These are phyloP conservation scores for Mycena haematopus DNA, from an alignment of 768 basidiomycete species.

Conservation along the genomic window DNA sequence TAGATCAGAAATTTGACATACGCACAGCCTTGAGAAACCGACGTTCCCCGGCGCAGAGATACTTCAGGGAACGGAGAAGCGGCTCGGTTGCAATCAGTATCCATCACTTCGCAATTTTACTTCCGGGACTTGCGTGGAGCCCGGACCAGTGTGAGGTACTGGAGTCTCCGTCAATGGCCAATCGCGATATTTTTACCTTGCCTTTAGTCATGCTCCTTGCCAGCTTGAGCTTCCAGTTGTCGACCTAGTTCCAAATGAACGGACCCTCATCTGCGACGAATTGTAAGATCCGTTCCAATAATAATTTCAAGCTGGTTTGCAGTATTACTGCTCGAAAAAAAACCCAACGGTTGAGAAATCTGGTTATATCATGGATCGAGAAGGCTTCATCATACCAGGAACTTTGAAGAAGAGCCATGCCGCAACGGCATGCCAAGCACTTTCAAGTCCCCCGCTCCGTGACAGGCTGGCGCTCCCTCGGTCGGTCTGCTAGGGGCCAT, in stretches of 20 bases:
- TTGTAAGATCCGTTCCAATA: background rate
- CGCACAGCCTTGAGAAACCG: slow-evolving; percentile 16
- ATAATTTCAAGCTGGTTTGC: background rate
- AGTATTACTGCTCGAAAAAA: background rate
- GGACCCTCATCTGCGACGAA: background rate
- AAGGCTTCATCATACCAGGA: background rate
- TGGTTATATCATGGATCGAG: background rate
- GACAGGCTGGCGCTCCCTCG: background rate
- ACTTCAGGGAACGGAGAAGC: background rate
- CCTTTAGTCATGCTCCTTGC: background rate
- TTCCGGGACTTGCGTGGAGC: background rate
- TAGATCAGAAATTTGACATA: slow-evolving; percentile 10
- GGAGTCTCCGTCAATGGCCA: background rate
- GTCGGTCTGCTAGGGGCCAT: background rate
- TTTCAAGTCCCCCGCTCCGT: background rate
- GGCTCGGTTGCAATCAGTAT: background rate
- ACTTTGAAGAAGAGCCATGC: background rate
- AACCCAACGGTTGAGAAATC: background rate
- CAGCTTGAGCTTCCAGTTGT: background rate
- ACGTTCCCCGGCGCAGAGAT: slow-evolving; percentile 21
- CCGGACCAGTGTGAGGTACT: background rate
- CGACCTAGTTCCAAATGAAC: background rate
- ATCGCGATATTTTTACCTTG: background rate
- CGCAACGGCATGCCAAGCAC: slow-evolving; percentile 1
- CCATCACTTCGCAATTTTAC: background rate